Percentiles rank a stretch among this genome's conserved stretches.
Evolutionary conservation across 805 yeast genomes (phyloP).

Genomic region (Torulaspora delbrueckii): DNA sequence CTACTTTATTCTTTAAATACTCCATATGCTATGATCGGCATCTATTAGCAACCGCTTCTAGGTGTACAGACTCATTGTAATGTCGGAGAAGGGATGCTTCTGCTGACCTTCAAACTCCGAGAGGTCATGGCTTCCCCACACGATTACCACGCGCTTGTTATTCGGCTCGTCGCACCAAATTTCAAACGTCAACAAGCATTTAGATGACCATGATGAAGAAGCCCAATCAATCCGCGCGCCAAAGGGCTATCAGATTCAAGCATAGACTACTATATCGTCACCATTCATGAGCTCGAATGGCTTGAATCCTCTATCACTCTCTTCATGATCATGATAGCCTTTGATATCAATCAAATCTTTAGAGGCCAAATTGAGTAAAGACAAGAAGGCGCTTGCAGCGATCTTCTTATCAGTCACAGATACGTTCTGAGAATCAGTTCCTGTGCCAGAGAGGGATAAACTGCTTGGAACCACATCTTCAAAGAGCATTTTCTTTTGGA

Average conservation of each 20-base stretch:
- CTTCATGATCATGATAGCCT: slow-evolving; percentile 5
- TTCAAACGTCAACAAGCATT: background rate
- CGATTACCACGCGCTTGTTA: background rate
- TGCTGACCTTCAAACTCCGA: slow-evolving; percentile 1
- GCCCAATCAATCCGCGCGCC: background rate
- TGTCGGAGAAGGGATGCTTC: background rate
- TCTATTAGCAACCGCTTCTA: background rate
- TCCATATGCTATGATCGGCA: background rate
- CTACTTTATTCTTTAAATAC: background rate
- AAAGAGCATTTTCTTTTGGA: slow-evolving; percentile 21
- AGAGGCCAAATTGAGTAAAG: slow-evolving; percentile 29
- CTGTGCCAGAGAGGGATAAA: slow-evolving; percentile 10
- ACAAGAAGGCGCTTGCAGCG: slow-evolving; percentile 33
- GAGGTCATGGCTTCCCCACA: background rate
- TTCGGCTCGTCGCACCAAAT: background rate
- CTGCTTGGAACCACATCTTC: slow-evolving; percentile 30
- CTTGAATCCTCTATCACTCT: slow-evolving; percentile 1
- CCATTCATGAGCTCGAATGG: slow-evolving; percentile 11
- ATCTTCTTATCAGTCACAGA: slow-evolving; percentile 18
- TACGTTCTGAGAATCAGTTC: background rate
- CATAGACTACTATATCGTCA: slow-evolving; percentile 18
- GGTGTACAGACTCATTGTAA: background rate
- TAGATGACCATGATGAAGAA: background rate
- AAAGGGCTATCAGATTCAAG: background rate
- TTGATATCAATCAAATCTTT: slow-evolving; percentile 14